A percentile compares a stretch with the other conserved stretches of the same genome.
Evolutionary conservation across 2,329 filamentous ascomycete species (phyloP).

Genomic region (Allantophomopsis lycopodina): DNA sequence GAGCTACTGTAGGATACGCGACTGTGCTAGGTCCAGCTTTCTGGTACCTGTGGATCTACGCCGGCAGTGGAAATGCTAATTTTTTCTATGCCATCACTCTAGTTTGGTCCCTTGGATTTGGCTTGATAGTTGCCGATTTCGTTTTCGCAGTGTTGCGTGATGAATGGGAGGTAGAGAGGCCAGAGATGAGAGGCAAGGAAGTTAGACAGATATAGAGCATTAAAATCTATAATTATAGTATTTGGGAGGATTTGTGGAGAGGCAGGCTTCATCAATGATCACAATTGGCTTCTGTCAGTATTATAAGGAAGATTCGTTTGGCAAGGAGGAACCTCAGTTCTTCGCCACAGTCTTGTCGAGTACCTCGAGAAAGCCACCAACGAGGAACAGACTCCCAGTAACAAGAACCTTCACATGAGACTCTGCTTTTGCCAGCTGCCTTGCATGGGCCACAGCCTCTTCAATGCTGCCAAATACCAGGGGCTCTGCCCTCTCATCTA

Average conservation of each 20-base stretch:
- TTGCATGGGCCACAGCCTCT: slow-evolving; percentile 33
- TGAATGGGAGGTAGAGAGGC: slow-evolving; percentile 85
- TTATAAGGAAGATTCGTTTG: no score
- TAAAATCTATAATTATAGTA: no score
- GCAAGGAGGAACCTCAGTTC: no score
- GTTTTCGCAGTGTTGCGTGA: slow-evolving; percentile 82
- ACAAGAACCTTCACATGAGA: slow-evolving; percentile 23
- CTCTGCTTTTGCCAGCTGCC: slow-evolving; percentile 19
- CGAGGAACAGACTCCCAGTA: slow-evolving; percentile 46
- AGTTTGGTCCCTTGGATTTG: slow-evolving; percentile 91
- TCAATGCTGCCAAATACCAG: slow-evolving; percentile 35
- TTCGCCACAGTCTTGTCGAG: background rate
- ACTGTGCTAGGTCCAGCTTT: slow-evolving; percentile 86
- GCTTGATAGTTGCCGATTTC: slow-evolving; percentile 74
- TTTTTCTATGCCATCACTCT: slow-evolving; percentile 99
- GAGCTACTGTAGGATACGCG: slow-evolving; percentile 74
- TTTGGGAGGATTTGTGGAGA: no score
- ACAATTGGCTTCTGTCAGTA: no score
- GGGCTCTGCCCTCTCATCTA: slow-evolving; percentile 22
- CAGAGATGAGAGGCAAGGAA: slow-evolving; percentile 81
- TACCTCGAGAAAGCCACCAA: slow-evolving; percentile 28
- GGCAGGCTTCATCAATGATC: no score
- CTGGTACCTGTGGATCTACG: slow-evolving; percentile 96
- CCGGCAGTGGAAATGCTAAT: slow-evolving; percentile 93
- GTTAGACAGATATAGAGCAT: slow-evolving; percentile 28